phyloP scores from a whole-genome alignment of 257 asterid species.

The Mentha longifolia region DNA sequence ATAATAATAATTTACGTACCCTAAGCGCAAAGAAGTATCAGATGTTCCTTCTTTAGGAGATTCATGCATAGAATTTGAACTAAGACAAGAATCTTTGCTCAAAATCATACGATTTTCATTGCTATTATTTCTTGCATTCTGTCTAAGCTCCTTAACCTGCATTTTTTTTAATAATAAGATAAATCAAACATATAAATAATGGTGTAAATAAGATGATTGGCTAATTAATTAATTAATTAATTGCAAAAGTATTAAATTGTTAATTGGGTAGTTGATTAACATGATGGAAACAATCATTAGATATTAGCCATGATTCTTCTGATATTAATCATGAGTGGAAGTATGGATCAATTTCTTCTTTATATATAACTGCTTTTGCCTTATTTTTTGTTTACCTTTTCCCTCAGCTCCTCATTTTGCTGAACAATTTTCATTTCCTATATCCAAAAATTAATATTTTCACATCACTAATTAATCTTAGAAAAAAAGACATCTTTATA shows the following conservation, averaged over 20 bases:
- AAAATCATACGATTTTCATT: conserved; percentile 33
- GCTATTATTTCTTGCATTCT: conserved; percentile 37
- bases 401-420: conserved; percentile 61
- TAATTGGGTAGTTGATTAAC: conserved; percentile 1
- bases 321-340: conserved; percentile 3
- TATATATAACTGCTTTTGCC: not conserved
- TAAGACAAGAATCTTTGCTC: conserved; percentile 46
- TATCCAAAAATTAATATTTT: too few relatives aligned
- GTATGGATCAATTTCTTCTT: conserved; percentile 6
- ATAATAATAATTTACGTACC: too few relatives aligned
- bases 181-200: not conserved
- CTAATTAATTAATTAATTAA: not conserved
- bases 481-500: not conserved
- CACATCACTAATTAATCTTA: not conserved
- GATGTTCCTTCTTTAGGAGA: conserved; percentile 49
- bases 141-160: conserved; percentile 65
- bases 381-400: conserved; percentile 49
- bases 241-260: not conserved
- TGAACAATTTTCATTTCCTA: conserved; percentile 55
- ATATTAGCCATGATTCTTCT: not conserved
- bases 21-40: conserved; percentile 62
- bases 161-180: not conserved
- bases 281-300: conserved; percentile 28
- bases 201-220: not conserved
- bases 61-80: conserved; percentile 41